Evolutionary conservation across 495 filamentous ascomycete genomes (phyloP).

Genomic region (Neurospora discreta): DNA sequence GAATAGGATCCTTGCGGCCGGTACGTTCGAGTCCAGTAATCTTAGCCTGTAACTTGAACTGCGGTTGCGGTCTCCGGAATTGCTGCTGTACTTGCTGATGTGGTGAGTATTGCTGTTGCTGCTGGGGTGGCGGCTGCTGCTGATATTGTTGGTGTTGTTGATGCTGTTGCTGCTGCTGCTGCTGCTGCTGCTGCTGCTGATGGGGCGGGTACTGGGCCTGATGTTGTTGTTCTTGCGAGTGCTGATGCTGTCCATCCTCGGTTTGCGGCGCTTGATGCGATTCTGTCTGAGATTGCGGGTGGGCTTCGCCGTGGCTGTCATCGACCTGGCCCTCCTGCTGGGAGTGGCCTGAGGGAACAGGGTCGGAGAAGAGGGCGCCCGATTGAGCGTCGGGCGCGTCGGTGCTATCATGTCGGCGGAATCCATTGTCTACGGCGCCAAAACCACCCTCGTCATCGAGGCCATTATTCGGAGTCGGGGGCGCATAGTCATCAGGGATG

Average conservation of each 20-base stretch:
- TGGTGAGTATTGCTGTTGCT: slow-evolving; percentile 3
- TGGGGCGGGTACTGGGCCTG: slow-evolving; percentile 15
- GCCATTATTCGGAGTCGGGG: slow-evolving; percentile 24
- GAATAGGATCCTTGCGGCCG: slow-evolving; percentile 87
- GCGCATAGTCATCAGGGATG: slow-evolving; percentile 21
- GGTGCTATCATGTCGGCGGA: slow-evolving; percentile 27
- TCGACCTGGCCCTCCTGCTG: slow-evolving; percentile 2
- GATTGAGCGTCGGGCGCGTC: slow-evolving; percentile 7
- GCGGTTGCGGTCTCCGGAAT: slow-evolving; percentile 41
- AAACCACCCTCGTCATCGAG: slow-evolving; percentile 30
- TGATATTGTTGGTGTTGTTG: slow-evolving; percentile 16
- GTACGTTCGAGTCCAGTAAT: slow-evolving; percentile 87
- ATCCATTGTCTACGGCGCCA: slow-evolving; percentile 20
- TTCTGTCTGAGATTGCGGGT: slow-evolving; percentile 13
- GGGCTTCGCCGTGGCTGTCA: slow-evolving; percentile 7
- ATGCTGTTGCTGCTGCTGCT: slow-evolving; percentile 15
- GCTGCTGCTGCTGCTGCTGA: slow-evolving; percentile 19
- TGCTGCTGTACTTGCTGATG: slow-evolving; percentile 36
- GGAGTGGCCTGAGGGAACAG: background rate
- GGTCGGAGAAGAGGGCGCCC: slow-evolving; percentile 8
- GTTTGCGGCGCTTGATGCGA: slow-evolving; percentile 11
- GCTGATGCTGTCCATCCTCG: slow-evolving; percentile 11
- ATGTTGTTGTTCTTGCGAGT: slow-evolving; percentile 19
- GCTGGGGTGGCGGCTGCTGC: slow-evolving; percentile 21
- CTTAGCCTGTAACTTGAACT: slow-evolving; percentile 84